Evolutionary conservation across 2,329 filamentous ascomycete genomes (phyloP).

Genomic region (Talaromyces atroroseus): DNA sequence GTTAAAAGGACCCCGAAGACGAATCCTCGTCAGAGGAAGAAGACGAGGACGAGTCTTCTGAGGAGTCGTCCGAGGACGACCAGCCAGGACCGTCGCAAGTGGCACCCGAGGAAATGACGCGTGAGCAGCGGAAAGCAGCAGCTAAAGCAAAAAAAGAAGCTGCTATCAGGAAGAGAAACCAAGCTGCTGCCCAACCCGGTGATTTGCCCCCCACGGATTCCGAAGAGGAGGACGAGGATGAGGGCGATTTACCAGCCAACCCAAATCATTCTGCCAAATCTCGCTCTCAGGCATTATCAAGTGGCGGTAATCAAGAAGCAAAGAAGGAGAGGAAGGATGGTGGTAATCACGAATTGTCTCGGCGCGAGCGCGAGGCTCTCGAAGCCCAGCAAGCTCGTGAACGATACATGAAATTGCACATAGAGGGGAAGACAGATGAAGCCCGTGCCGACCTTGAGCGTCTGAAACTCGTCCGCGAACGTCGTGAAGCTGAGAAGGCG

Average conservation of each 20-base stretch:
- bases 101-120: slow-evolving; percentile 54
- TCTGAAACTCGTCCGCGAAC: slow-evolving; percentile 74
- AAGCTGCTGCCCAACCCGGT: slow-evolving; percentile 69
- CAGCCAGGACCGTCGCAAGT: slow-evolving; percentile 45
- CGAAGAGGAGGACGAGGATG: slow-evolving; percentile 35
- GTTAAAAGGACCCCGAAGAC: slow-evolving; percentile 31
- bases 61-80: slow-evolving; percentile 45
- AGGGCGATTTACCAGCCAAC: slow-evolving; percentile 61
- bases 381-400: slow-evolving; percentile 86
- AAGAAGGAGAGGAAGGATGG: background rate
- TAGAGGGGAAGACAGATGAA: slow-evolving; percentile 94
- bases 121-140: slow-evolving; percentile 79
- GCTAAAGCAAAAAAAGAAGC: slow-evolving; percentile 90
- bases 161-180: slow-evolving; percentile 70
- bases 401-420: slow-evolving; percentile 84
- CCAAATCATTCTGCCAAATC: slow-evolving; percentile 73
- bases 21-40: slow-evolving; percentile 42
- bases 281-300: slow-evolving; percentile 61
- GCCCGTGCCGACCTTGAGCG: slow-evolving; percentile 83
- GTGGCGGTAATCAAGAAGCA: slow-evolving; percentile 50
- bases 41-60: slow-evolving; percentile 45
- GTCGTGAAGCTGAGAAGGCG: slow-evolving; percentile 75
- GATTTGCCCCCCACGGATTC: slow-evolving; percentile 74
- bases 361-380: slow-evolving; percentile 69
- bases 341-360: slow-evolving; percentile 52